Percentiles rank a stretch among this genome's conserved stretches.
These are phyloP conservation scores for Dryas drummondii DNA, from an alignment of 306 rosid species.

Conservation along the genomic window DNA sequence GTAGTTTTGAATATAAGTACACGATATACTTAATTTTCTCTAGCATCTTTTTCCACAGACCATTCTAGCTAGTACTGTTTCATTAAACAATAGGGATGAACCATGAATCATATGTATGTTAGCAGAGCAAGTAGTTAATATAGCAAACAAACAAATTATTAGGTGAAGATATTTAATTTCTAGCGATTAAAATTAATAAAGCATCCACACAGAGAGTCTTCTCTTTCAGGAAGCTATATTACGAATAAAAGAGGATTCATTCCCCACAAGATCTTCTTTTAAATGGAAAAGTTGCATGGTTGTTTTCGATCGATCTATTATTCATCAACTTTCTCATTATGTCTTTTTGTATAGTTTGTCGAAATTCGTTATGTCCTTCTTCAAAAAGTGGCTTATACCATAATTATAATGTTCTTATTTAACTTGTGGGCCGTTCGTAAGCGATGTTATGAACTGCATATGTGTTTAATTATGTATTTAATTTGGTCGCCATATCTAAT, in stretches of 20 bases:
- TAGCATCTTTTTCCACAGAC: no score
- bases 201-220: neutral
- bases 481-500: neutral
- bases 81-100: neutral
- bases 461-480: neutral
- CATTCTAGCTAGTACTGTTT: neutral
- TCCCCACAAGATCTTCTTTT: neutral
- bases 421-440: neutral
- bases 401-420: neutral
- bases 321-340: neutral
- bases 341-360: neutral
- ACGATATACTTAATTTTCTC: no score
- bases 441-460: no score
- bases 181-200: conserved; percentile 1
- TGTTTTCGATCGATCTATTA: neutral
- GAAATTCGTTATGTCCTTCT: neutral
- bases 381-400: neutral
- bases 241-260: neutral
- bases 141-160: neutral
- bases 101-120: neutral
- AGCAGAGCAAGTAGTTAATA: neutral
- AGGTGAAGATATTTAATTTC: neutral
- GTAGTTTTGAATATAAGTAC: no score
- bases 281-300: neutral
- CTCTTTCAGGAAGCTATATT: neutral